Percentiles rank a stretch among this genome's conserved stretches.
phyloP scores from a whole-genome alignment of 345 rosid genomes.

The Ceriops zippeliana region DNA sequence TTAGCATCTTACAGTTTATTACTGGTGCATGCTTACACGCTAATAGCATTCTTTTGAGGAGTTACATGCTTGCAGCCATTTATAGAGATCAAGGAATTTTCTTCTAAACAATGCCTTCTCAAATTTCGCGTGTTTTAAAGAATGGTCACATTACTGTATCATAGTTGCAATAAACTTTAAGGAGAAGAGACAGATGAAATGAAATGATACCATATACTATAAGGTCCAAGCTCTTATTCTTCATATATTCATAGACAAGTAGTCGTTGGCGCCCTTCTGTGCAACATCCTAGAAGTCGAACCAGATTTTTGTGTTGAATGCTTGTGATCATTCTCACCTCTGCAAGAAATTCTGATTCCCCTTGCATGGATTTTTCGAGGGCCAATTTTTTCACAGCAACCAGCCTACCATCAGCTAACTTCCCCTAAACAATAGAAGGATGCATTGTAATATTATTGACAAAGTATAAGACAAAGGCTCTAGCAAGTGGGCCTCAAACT shows the following conservation, averaged over 20 bases:
- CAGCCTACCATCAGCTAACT: constrained; percentile 44
- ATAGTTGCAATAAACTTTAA: too few species aligned
- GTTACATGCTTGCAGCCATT: too few species aligned
- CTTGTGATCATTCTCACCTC: constrained; percentile 75
- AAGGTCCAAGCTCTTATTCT: constrained; percentile 60
- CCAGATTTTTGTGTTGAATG: constrained; percentile 69
- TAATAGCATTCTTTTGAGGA: too few species aligned
- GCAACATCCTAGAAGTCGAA: constrained; percentile 63
- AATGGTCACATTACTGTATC: too few species aligned
- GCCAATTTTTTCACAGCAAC: constrained; percentile 51
- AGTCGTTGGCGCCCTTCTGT: constrained; percentile 51
- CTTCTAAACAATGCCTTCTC: too few species aligned
- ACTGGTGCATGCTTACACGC: too few species aligned
- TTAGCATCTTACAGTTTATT: too few species aligned
- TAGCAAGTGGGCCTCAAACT: too few species aligned
- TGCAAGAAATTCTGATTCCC: constrained; percentile 60
- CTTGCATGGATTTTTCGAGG: constrained; percentile 59
- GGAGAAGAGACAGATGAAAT: neutral
- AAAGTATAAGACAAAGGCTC: neutral
- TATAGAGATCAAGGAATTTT: too few species aligned
- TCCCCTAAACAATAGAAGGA: constrained; percentile 36
- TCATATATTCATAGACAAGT: constrained; percentile 63
- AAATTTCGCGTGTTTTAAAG: too few species aligned
- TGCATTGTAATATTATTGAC: neutral
- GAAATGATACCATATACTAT: constrained; percentile 39